phyloP scores from a whole-genome alignment of 176 grass and related monocot genomes.

The Oryza meyeriana region DNA sequence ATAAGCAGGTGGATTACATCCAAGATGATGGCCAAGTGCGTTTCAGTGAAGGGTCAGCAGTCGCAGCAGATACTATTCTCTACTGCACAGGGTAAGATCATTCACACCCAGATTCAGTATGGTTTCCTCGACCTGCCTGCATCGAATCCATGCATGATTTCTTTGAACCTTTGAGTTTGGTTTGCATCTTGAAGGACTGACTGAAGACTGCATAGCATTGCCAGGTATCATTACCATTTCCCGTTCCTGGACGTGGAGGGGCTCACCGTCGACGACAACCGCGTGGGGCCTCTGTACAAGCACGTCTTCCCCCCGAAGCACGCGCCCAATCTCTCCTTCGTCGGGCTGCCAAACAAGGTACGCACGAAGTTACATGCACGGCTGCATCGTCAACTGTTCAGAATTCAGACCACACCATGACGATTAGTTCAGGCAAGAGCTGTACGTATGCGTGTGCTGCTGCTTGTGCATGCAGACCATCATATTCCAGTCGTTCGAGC shows the following conservation, averaged over 20 bases:
- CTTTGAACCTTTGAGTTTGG: not conserved
- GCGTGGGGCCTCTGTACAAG: slow-evolving; percentile 49
- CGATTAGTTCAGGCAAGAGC: not conserved
- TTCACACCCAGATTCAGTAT: not conserved
- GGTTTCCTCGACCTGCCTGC: not conserved
- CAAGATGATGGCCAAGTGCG: slow-evolving; percentile 32
- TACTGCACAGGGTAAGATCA: slow-evolving; percentile 57
- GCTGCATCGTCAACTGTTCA: not conserved
- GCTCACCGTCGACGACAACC: slow-evolving; percentile 45
- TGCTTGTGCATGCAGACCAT: slow-evolving; percentile 30
- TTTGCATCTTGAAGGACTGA: not conserved
- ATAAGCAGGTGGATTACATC: slow-evolving; percentile 38
- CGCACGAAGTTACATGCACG: not conserved
- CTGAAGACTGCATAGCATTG: not conserved
- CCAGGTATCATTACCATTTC: slow-evolving; percentile 48
- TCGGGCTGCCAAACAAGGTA: slow-evolving; percentile 39
- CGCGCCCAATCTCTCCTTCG: slow-evolving; percentile 36
- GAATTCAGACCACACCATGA: not conserved
- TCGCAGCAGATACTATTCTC: slow-evolving; percentile 41
- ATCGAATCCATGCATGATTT: not conserved
- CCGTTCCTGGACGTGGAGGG: slow-evolving; percentile 48
- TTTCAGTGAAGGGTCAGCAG: slow-evolving; percentile 34
- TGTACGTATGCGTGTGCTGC: too few species aligned
- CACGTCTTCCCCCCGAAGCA: slow-evolving; percentile 42
- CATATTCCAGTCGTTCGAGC: slow-evolving; percentile 37